Base-by-base conservation (phyloP, 768 basidiomycete genomes). In the Podaxis sp. region DNA sequence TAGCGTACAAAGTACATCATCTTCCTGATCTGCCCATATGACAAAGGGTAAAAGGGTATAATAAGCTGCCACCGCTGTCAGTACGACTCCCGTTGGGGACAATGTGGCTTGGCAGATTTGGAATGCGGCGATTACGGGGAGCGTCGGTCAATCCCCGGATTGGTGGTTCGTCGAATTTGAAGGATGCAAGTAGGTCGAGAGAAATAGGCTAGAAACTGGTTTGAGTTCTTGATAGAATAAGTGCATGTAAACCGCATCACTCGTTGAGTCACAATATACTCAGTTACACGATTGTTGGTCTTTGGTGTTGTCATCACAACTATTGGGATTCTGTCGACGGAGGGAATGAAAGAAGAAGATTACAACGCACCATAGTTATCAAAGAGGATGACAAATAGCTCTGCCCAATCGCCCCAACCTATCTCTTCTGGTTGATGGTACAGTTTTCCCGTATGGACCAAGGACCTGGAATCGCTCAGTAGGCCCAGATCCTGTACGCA, bases 261-360 rank as follows among this genome's bases (percentile, higher is more conserved):
- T 67, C 92, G 79, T 69, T 90, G 83, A 70, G 89, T 90, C 65
- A 96, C 90, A 55, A 87, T 80, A 68, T 92, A 95, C 71, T 88
- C 91, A 0, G 81, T 86, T 11, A 86, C 69, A 0, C 88, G 87
- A 50, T 94, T 90, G 68, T 82, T 89, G 63, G 92, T 89, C 67
- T 90, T 90, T 2, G 86, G 77, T 71, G 95, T 96, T 12, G 93
- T 94, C 83, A 94, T 85, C 37, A 96, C 92, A 73, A 96, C 94
- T 95, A 68, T 7, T 67, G 19, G 24, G 53, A 13, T 22, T 27
- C 71, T 40, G 47, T 50, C 22, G 41, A 24, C 17, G 76, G 46
- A 19, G 49, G 25, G 17, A 52, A 17, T 29, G 27, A 29, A 47
- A 19, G 47, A 15, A 7, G 37, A 17, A 5, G 13, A 12, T n/a